Base-by-base conservation (phyloP, 768 basidiomycete genomes). In the Serendipita sp. region DNA sequence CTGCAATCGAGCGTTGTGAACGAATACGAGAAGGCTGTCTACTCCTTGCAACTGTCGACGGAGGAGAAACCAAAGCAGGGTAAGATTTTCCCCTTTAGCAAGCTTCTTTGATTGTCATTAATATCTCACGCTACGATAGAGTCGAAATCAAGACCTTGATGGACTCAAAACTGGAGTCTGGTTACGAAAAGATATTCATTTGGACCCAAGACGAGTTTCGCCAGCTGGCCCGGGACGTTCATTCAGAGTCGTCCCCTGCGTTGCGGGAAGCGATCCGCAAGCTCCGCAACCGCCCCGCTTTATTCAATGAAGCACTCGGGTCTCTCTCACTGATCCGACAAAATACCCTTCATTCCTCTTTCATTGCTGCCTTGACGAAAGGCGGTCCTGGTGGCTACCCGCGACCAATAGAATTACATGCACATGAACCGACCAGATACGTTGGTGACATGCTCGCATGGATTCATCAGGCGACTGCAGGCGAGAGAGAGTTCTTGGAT, bases 361-460 rank as follows among this genome's bases (percentile, higher is more conserved):
- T 99, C 75, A 78, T 92, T 43, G 81, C 85, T 14, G 92, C 94
- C 0, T 76, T 98, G 7, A 97, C 93, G 0, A 81, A 89, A 13
- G 93, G 94, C 3, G 89, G 88, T 1, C 88, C 84, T 1, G 86
- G 83, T 42, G 90, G 88, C 43, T 75, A 87, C 4, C 90, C 94
- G 11, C 81, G 94, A 3, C 91, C 95, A 0, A 98, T 99, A 65
- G 96, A 98, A 71, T 78, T 99, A 2, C 96, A 99, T 69, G 96
- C 96, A 0, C 96, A 99, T 68, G 96, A 99, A 71, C 95, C 96
- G 0, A 80, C 92, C 66, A 84, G 95, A 33, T 99, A 99, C 70
- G 84, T 95, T 14, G 96, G 96, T 14, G 95, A 98, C 73, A 98
- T 98, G 90, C 82, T 98, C 5, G 95, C 94, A 0, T 97, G 95